Evolutionary conservation across 2,329 filamentous ascomycete species (phyloP).

Genomic region (Tolypocladium tropicale): DNA sequence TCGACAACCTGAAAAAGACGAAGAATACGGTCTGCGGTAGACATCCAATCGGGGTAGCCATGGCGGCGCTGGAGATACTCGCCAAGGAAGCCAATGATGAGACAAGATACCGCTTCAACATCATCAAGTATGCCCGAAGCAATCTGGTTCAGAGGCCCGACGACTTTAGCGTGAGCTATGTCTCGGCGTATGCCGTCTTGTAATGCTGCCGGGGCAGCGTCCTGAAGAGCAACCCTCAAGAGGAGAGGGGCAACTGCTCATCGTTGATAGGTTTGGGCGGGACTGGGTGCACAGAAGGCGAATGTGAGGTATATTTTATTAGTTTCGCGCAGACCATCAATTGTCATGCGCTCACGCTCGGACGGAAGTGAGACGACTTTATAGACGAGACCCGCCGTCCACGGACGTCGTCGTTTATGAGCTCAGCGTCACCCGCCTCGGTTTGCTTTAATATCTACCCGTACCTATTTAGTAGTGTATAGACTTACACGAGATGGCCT

Average conservation of each 20-base stretch:
- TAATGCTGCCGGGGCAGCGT: constrained; percentile 21
- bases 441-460: not conserved
- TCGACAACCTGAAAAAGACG: constrained; percentile 58
- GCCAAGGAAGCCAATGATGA: constrained; percentile 27
- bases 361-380: not conserved
- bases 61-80: constrained; percentile 73
- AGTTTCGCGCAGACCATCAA: not conserved
- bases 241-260: not conserved
- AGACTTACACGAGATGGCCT: no score
- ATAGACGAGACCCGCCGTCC: not conserved
- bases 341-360: not conserved
- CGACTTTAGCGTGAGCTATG: constrained; percentile 91
- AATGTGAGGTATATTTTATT: not conserved
- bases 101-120: constrained; percentile 53
- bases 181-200: constrained; percentile 76
- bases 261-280: no score
- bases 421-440: not conserved
- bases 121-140: constrained; percentile 83
- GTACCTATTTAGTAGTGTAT: no score
- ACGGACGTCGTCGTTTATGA: not conserved
- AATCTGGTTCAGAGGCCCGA: constrained; percentile 53
- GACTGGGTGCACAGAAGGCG: not conserved
- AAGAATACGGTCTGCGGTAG: constrained; percentile 89
- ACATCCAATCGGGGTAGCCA: constrained; percentile 86
- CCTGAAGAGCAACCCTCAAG: not conserved